Conservation (phyloP, 75 land plant genomes). For the Picea glauca region DNA sequence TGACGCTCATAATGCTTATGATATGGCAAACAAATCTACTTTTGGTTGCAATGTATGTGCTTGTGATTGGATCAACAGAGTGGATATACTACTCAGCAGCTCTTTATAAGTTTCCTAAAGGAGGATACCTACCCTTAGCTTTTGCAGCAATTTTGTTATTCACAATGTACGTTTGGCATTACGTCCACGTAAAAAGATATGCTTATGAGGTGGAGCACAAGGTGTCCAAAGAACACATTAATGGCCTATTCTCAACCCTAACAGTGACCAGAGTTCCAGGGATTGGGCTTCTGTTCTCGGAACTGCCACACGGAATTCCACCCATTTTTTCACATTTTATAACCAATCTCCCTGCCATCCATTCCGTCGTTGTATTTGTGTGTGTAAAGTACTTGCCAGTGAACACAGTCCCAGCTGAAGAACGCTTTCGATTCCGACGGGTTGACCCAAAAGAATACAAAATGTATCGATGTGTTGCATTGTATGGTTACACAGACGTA, state of each 20-base stretch:
- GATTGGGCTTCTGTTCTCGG: conserved; percentile 42
- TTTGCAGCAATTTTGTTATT: conserved; percentile 19
- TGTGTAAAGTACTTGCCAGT: conserved; percentile 45
- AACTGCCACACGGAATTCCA: conserved; percentile 47
- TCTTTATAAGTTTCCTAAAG: conserved; percentile 33
- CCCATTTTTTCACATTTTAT: conserved; percentile 51
- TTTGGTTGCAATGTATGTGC: conserved; percentile 10
- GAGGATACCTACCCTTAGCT: conserved; percentile 42
- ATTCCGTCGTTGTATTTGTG: conserved; percentile 38
- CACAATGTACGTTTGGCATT: conserved; percentile 51
- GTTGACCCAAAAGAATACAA: conserved; percentile 38
- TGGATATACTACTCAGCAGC: conserved; percentile 37
- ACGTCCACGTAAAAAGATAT: conserved; percentile 21
- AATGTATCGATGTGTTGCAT: conserved; percentile 52
- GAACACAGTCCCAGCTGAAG: conserved; percentile 34
- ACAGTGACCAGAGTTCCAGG: conserved; percentile 40
- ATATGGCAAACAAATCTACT: conserved; percentile 23
- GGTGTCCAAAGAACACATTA: conserved; percentile 22
- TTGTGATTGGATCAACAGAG: conserved; percentile 29
- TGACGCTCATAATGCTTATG: conserved; percentile 32
- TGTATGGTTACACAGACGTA: conserved; percentile 60
- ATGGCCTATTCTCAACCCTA: conserved; percentile 16
- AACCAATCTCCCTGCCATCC: conserved; percentile 52
- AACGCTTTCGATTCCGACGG: conserved; percentile 49
- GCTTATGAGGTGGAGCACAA: conserved; percentile 36